A percentile compares a stretch with the other conserved stretches of the same genome.
Conservation (phyloP, 2,329 filamentous ascomycete genomes). For the Curvularia lunata region DNA sequence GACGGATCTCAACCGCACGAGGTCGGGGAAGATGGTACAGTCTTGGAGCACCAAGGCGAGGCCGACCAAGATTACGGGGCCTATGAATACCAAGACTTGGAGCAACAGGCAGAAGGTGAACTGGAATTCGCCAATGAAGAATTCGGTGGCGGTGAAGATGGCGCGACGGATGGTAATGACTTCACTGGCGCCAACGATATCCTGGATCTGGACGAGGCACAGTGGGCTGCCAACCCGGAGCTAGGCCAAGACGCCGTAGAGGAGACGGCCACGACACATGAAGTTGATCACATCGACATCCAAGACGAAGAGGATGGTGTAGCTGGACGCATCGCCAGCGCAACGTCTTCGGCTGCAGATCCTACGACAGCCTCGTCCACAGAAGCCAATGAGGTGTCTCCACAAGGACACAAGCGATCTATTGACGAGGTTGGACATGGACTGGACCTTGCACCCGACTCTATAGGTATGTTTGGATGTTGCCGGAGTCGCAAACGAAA, state of each 20-base stretch:
- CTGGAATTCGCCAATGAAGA: conserved; percentile 20
- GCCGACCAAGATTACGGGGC: conserved; percentile 35
- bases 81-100: conserved; percentile 26
- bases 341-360: conserved; percentile 38
- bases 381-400: conserved; percentile 30
- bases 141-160: conserved; percentile 16
- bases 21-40: conserved; percentile 19
- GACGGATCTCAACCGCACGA: conserved; percentile 24
- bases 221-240: conserved; percentile 28
- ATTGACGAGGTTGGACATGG: conserved; percentile 43
- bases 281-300: conserved; percentile 23
- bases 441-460: conserved; percentile 33
- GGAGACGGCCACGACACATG: conserved; percentile 15
- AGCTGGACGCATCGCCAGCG: conserved; percentile 31
- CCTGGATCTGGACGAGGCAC: conserved; percentile 28
- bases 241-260: conserved; percentile 15
- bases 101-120: conserved; percentile 24
- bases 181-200: conserved; percentile 24
- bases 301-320: conserved; percentile 36
- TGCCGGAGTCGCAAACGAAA: conserved; percentile 5
- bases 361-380: conserved; percentile 34
- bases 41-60: conserved; percentile 25
- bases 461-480: conserved; percentile 32
- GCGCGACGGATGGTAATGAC: conserved; percentile 18
- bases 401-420: conserved; percentile 43